Base-by-base conservation (phyloP, 805 yeast genomes). In the Metschnikowia henanensis region DNA sequence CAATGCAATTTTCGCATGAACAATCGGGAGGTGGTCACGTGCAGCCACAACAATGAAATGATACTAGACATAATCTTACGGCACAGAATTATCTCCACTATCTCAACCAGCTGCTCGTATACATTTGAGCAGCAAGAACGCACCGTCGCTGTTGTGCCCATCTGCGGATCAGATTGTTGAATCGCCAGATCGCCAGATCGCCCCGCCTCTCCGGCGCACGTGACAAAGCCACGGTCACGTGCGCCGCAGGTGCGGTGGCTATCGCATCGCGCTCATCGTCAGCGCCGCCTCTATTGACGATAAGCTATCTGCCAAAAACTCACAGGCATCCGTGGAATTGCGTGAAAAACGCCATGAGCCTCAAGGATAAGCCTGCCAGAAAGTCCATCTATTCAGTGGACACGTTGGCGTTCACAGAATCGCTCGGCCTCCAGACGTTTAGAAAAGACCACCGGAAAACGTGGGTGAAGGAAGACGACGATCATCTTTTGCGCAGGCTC, bases 401-500 rank as follows among this genome's bases (percentile, higher is more conserved):
- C 53, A 79, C 80, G 33, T 55, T 79, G 36, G 75, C 80, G 4
- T 74, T 85, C 25, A 83, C 92, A 4, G 85, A 84, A 56, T 77
- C 86, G 2, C 62, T 86, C 7, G 94, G 94, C 5, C 83, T 81
- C 57, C 85, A 83, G 53, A 86, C 90, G 2, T 83, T 81, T 57
- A 65, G 92, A 30, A 71, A 83, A 41, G 79, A 69, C 19, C 68
- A 79, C 4, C 67, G 92, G 43, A 76, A 79, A 43, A 77, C 86
- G 10, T 90, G 97, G 97, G 72, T 83, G 3, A 74, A 77, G 38
- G 83, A 80, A 26, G 96, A 91, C 51, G 97, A 90, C 62, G 69
- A 68, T 23, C 56, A 44, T 39, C 39, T 90, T 38, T 66, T 72
- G 36, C 53, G 60, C 9, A 55, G 75, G 1, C 72, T 84, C 3